These are phyloP conservation scores for Curvularia verruculosa DNA, from an alignment of 2,329 filamentous ascomycete genomes.

Conservation along the genomic window DNA sequence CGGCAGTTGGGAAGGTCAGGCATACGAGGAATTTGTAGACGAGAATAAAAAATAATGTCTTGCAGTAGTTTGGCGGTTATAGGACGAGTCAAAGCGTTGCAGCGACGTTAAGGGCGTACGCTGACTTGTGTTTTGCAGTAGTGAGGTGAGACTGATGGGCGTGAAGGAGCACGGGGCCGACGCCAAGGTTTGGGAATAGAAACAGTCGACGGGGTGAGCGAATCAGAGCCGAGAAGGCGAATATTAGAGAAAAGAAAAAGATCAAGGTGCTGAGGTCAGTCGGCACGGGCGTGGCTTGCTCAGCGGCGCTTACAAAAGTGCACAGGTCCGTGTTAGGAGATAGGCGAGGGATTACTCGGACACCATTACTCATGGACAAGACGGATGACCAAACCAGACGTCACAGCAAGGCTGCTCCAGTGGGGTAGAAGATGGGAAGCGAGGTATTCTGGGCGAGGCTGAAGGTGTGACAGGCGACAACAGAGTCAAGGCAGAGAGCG, in stretches of 20 bases:
- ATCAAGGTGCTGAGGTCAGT: constrained; percentile 19
- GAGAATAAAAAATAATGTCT: constrained; percentile 1
- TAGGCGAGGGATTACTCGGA: constrained; percentile 11
- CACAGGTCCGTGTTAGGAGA: neutral
- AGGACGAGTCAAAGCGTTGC: constrained; percentile 1
- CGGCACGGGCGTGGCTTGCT: constrained; percentile 12
- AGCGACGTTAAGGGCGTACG: neutral
- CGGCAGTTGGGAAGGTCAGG: neutral
- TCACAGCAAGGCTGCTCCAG: constrained; percentile 2
- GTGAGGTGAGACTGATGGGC: constrained; percentile 1
- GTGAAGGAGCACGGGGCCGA: neutral
- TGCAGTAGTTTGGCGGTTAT: constrained; percentile 16
- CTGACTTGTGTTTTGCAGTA: neutral
- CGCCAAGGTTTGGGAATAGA: constrained; percentile 7
- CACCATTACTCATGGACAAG: constrained; percentile 6
- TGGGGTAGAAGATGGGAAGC: neutral
- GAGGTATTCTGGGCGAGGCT: constrained; percentile 16
- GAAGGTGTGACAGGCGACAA: constrained; percentile 1
- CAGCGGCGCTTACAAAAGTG: constrained; percentile 26
- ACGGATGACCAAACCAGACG: neutral
- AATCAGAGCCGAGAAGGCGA: neutral
- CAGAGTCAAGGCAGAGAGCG: constrained; percentile 3
- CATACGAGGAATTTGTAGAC: neutral
- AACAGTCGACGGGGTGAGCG: constrained; percentile 7
- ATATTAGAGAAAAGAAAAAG: constrained; percentile 1